phyloP scores from a whole-genome alignment of 2,329 filamentous ascomycete genomes.

The Davidsoniella neocaledoniae region DNA sequence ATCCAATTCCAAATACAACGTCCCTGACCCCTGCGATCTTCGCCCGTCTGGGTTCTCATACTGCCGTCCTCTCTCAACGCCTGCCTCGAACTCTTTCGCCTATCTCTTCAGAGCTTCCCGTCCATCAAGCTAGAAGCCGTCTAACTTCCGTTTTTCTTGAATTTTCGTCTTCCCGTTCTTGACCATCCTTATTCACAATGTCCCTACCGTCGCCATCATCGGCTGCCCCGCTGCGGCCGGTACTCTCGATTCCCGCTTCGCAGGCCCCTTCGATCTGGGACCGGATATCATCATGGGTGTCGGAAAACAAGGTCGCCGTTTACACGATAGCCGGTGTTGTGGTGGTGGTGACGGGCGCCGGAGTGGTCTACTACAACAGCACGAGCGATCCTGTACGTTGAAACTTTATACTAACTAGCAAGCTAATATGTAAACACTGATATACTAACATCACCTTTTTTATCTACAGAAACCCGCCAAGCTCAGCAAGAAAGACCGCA shows the following conservation, averaged over 20 bases:
- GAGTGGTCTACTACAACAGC: constrained; percentile 75
- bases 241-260: constrained; percentile 11
- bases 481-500: constrained; percentile 80
- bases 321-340: constrained; percentile 95
- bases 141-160: not conserved
- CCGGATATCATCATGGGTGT: constrained; percentile 76
- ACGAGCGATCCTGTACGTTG: constrained; percentile 38
- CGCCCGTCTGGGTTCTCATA: not conserved
- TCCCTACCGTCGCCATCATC: constrained; percentile 12
- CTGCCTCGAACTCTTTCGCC: not conserved
- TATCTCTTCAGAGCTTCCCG: not conserved
- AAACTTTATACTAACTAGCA: not conserved
- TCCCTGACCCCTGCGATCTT: not conserved
- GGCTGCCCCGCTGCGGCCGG: constrained; percentile 9
- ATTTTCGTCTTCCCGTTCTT: not conserved
- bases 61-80: not conserved
- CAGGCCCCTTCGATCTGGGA: constrained; percentile 53
- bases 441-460: constrained; percentile 1
- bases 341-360: constrained; percentile 76
- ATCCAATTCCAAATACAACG: not conserved
- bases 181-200: constrained; percentile 1
- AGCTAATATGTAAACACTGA: not conserved
- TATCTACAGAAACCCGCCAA: constrained; percentile 39
- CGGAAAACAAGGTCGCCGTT: constrained; percentile 86
- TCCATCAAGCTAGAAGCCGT: not conserved